Base-by-base conservation (phyloP, 2,329 filamentous ascomycete species). In the Diplodia intermedia region DNA sequence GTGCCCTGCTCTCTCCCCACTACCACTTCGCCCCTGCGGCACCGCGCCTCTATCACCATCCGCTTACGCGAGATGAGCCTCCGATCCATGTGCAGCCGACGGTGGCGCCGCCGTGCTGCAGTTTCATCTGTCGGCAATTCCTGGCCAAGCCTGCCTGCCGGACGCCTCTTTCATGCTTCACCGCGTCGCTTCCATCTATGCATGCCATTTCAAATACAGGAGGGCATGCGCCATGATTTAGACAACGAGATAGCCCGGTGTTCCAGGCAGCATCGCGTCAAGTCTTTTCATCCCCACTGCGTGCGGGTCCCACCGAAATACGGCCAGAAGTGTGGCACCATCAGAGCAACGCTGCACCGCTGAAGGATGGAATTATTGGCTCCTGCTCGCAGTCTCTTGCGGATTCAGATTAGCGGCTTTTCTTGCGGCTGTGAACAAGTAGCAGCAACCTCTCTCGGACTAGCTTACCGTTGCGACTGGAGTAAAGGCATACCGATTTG, bases 11-110 rank as follows among this genome's bases (percentile, higher is more conserved):
- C 11, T 61, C 57, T 49, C 57, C 36, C 57, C 55, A 56, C 54
- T 56, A 29, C 54, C n/a, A 15, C 15, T 31, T 12, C 23, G 36
- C 55, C 56, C 56, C 60, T 62, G 60, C 60, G 60, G 60, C 60
- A 18, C 43, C 52, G 29, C 12, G 23, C 2, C 26, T 31, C 29
- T 36, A 12, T 40, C 40, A 15, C 40, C 18, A 8, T 18, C 18
- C 57, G 29, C 40, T 43, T 26, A 63, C 50, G 60, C 60, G 60
- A 63, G 31, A 63, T 63, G 29, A 29, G 14, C 43, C 40, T 20
- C 60, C 43, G 31, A 49, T 26, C 9, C 31, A 23, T 29, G 18
- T 23, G 11, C 12, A 12, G 15, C 7, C 33, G 23, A 23, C 12
- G n/a, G 55, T 38, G n/a, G 11, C 36, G 18, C 15, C 23, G 29